Evolutionary conservation across 1,284 basidiomycete species (phyloP).

Genomic region (Garcileccinum viscosum): DNA sequence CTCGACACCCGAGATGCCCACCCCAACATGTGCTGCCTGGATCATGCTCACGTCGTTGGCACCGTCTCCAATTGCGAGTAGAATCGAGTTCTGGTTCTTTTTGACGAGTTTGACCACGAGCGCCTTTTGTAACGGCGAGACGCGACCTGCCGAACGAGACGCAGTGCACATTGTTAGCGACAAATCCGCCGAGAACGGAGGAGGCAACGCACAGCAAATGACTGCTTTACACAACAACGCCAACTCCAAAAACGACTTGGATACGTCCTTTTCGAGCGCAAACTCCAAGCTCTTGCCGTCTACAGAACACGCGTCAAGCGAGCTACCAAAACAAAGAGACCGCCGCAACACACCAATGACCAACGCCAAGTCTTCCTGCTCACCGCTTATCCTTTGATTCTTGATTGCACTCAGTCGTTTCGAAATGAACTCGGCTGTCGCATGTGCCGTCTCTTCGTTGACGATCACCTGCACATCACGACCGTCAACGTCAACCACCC

Average conservation of each 20-base stretch:
- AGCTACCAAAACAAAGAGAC: background rate
- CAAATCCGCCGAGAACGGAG: no score
- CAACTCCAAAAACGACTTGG: slow-evolving; percentile 91
- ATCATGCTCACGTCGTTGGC: slow-evolving; percentile 99
- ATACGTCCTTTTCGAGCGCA: slow-evolving; percentile 92
- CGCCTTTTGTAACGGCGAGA: slow-evolving; percentile 97
- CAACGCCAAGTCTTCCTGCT: slow-evolving; percentile 93
- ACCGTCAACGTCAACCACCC: background rate
- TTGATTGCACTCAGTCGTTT: slow-evolving; percentile 92
- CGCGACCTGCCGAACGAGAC: slow-evolving; percentile 69
- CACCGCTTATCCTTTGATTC: slow-evolving; percentile 88
- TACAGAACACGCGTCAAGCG: slow-evolving; percentile 37
- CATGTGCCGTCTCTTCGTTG: slow-evolving; percentile 87
- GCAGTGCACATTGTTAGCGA: background rate
- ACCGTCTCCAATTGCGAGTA: slow-evolving; percentile 96
- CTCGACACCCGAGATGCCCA: slow-evolving; percentile 98
- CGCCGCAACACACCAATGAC: slow-evolving; percentile 76
- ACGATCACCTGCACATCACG: slow-evolving; percentile 75
- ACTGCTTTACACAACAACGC: slow-evolving; percentile 99
- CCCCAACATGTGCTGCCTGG: slow-evolving; percentile 95
- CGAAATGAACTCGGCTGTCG: slow-evolving; percentile 85
- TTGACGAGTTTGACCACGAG: slow-evolving; percentile 98
- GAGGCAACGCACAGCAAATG: slow-evolving; percentile 78
- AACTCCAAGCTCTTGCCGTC: slow-evolving; percentile 95
- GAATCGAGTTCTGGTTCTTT: slow-evolving; percentile 90